Conservation (phyloP, 2,329 filamentous ascomycete species). For the Boeremia lycopersici region DNA sequence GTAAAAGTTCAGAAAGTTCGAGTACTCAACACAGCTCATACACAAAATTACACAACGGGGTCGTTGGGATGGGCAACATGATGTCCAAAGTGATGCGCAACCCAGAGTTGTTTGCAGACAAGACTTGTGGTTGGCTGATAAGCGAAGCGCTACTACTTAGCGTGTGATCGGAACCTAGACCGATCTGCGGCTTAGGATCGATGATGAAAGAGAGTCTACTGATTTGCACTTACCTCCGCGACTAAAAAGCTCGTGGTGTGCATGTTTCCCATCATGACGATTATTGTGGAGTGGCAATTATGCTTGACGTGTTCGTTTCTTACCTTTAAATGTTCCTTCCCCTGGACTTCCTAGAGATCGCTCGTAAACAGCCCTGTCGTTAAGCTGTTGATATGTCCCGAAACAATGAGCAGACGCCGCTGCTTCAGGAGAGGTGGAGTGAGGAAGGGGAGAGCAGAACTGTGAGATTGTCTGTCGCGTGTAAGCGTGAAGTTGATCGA, state of each 20-base stretch:
- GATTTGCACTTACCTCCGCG: constrained; percentile 1
- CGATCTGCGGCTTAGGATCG: constrained; percentile 8
- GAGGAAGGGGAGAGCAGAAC: constrained; percentile 41
- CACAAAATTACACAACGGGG: too few species aligned
- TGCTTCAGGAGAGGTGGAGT: constrained; percentile 43
- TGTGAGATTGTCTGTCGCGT: constrained; percentile 30
- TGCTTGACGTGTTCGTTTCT: constrained; percentile 10
- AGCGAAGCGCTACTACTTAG: not conserved
- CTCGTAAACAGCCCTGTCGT: too few species aligned
- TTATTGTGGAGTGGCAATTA: constrained; percentile 3
- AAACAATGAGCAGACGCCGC: constrained; percentile 48
- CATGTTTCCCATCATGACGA: constrained; percentile 11
- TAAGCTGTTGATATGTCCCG: constrained; percentile 23
- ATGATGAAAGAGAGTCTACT: constrained; percentile 14
- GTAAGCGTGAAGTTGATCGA: constrained; percentile 4
- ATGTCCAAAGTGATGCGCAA: too few species aligned
- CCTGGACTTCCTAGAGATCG: not conserved
- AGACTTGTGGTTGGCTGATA: not conserved
- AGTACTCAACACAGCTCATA: too few species aligned
- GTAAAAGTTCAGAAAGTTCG: too few species aligned
- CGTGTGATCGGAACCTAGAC: not conserved
- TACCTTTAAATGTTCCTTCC: not conserved
- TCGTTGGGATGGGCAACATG: too few species aligned
- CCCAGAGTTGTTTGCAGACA: not conserved
- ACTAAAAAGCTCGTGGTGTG: not conserved